Evolutionary conservation across 148 eudicot species (phyloP).

Genomic region (Chenopodium suecicum): DNA sequence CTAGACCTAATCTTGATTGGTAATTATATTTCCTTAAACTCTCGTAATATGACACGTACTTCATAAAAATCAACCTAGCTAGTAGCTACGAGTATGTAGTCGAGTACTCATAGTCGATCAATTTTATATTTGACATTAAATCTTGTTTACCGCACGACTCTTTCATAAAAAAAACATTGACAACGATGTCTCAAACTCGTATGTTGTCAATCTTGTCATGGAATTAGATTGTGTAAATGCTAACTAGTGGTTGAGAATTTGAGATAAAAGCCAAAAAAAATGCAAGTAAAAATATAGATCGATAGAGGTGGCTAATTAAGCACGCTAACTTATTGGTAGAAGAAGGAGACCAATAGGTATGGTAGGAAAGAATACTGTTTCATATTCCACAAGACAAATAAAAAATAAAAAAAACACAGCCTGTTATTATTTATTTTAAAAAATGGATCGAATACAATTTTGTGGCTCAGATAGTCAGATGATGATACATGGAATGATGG

Average conservation of each 20-base stretch:
- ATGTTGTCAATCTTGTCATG: background rate
- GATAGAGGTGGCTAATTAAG: background rate
- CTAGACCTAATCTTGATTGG: too few relatives aligned
- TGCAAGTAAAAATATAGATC: too few relatives aligned
- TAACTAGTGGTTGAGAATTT: background rate
- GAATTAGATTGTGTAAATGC: background rate
- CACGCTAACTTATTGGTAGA: too few relatives aligned
- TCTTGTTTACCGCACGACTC: too few relatives aligned
- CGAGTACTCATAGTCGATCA: too few relatives aligned
- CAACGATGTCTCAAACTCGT: background rate
- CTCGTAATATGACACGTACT: too few relatives aligned
- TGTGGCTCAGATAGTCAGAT: slow-evolving; percentile 14
- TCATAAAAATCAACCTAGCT: too few relatives aligned
- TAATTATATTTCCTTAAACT: too few relatives aligned
- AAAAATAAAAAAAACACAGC: background rate
- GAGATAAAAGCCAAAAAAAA: too few relatives aligned
- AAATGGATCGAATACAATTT: slow-evolving; percentile 1
- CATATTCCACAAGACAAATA: background rate
- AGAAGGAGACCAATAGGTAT: slow-evolving; percentile 28
- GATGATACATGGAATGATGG: background rate
- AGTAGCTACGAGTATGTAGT: too few relatives aligned
- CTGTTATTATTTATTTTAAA: background rate
- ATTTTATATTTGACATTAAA: too few relatives aligned
- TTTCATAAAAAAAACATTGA: background rate
- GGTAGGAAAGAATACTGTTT: background rate